These are phyloP conservation scores for Cryoendolithus antarcticus DNA, from an alignment of 2,329 filamentous ascomycete species.

Conservation along the genomic window DNA sequence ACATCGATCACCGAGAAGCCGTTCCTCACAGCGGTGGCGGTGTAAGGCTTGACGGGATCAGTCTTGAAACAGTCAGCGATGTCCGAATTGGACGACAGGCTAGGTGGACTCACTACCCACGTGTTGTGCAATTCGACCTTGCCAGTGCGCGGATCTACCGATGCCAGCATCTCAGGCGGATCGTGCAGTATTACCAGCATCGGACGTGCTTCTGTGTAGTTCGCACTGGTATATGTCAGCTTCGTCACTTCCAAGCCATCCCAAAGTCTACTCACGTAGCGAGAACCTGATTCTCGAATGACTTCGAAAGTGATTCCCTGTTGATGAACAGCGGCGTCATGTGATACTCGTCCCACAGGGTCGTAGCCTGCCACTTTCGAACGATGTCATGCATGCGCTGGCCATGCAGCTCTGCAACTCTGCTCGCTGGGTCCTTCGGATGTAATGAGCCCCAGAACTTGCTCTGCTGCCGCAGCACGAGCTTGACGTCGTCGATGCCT, in stretches of 20 bases:
- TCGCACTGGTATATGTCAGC: slow-evolving; percentile 36
- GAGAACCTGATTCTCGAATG: slow-evolving; percentile 20
- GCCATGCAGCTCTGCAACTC: slow-evolving; percentile 28
- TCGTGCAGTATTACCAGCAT: slow-evolving; percentile 73
- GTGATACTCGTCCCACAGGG: slow-evolving; percentile 56
- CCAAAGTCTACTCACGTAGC: slow-evolving; percentile 17
- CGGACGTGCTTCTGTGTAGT: slow-evolving; percentile 52
- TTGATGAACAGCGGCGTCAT: slow-evolving; percentile 77
- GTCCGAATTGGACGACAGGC: slow-evolving; percentile 1
- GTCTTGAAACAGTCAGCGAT: slow-evolving; percentile 47
- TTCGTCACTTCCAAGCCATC: neutral
- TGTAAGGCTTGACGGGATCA: slow-evolving; percentile 68
- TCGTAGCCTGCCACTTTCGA: slow-evolving; percentile 60
- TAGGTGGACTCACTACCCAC: slow-evolving; percentile 57
- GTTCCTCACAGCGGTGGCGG: slow-evolving; percentile 68
- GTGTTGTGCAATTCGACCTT: slow-evolving; percentile 71
- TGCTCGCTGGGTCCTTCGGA: slow-evolving; percentile 40
- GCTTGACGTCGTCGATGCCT: slow-evolving; percentile 44
- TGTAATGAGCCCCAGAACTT: slow-evolving; percentile 81
- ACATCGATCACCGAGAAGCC: slow-evolving; percentile 80
- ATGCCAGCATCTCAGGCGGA: slow-evolving; percentile 42
- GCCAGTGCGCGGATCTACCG: slow-evolving; percentile 44
- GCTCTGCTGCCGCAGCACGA: slow-evolving; percentile 47
- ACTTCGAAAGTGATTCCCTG: slow-evolving; percentile 36
- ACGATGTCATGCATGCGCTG: slow-evolving; percentile 69